Evolutionary conservation across 129 eudicot species (phyloP).

Genomic region (Flaveria ramosissima): DNA sequence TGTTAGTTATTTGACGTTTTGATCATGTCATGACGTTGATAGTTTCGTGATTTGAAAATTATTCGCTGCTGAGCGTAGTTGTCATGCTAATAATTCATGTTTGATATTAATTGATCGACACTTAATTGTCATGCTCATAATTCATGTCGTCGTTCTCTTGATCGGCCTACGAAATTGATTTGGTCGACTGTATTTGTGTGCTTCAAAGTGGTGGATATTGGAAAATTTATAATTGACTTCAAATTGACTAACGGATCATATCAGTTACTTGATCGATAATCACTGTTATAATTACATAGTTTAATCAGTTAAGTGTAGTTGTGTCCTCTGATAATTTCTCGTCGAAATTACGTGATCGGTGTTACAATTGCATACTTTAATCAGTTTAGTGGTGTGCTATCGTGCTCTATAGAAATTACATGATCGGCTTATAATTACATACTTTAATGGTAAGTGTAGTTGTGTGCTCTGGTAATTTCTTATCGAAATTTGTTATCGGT

Average conservation of each 20-base stretch:
- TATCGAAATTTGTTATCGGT: no score
- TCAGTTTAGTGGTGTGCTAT: constrained; percentile 4
- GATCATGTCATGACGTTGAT: no score
- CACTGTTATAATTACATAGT: neutral
- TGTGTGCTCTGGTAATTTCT: neutral
- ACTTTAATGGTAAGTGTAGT: neutral
- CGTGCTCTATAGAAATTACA: no score
- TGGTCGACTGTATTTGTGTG: constrained; percentile 4
- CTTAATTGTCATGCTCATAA: neutral
- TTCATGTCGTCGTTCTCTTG: neutral
- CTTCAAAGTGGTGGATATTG: neutral
- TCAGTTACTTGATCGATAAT: neutral
- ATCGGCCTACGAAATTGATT: neutral
- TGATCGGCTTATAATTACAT: neutral
- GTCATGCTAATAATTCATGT: neutral
- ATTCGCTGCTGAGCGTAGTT: neutral
- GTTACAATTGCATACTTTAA: neutral
- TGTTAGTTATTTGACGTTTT: constrained; percentile 2
- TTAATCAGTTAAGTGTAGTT: constrained; percentile 4
- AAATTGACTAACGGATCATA: constrained; percentile 10
- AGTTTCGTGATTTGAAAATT: neutral
- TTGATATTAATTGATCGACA: neutral
- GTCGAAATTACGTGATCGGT: no score
- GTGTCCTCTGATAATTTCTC: neutral
- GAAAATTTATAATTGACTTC: neutral